phyloP scores from a whole-genome alignment of 2,329 filamentous ascomycete species.

The Coniochaeta sp. region DNA sequence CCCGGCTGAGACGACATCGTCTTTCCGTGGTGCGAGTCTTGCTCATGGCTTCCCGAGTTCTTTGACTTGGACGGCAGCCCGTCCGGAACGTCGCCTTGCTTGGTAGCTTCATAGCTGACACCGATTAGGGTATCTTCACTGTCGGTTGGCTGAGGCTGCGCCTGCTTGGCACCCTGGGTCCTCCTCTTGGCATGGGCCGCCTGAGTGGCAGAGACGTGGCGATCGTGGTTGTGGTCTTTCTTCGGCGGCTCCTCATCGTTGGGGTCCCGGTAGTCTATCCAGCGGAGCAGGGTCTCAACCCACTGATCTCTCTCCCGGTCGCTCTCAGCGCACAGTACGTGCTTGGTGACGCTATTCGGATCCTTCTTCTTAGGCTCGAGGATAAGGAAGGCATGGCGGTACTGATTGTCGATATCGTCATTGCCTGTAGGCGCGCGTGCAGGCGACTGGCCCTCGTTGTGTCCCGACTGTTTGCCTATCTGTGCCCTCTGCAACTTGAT shows the following conservation, averaged over 20 bases:
- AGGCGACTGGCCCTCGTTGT: slow-evolving; percentile 49
- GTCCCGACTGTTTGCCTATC: slow-evolving; percentile 83
- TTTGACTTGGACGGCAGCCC: slow-evolving; percentile 29
- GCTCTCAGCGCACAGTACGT: slow-evolving; percentile 92
- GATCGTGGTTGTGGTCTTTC: slow-evolving; percentile 29
- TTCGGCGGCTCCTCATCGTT: slow-evolving; percentile 41
- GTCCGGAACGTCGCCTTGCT: slow-evolving; percentile 43
- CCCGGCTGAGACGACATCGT: slow-evolving; percentile 30
- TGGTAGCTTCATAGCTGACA: slow-evolving; percentile 50
- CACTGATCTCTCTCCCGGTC: slow-evolving; percentile 87
- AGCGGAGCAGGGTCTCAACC: slow-evolving; percentile 84
- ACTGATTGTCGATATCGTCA: slow-evolving; percentile 86
- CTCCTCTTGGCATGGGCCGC: slow-evolving; percentile 35
- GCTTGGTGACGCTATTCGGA: slow-evolving; percentile 76
- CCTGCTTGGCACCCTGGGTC: slow-evolving; percentile 19
- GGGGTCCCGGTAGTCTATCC: slow-evolving; percentile 69
- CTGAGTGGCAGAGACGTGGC: slow-evolving; percentile 26
- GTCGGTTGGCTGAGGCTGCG: slow-evolving; percentile 17
- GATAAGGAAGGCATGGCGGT: slow-evolving; percentile 91
- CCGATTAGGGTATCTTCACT: slow-evolving; percentile 43
- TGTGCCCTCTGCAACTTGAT: slow-evolving; percentile 89
- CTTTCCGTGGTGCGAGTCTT: slow-evolving; percentile 24
- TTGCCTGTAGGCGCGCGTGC: slow-evolving; percentile 38
- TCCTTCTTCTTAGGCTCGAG: slow-evolving; percentile 96
- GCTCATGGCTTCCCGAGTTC: slow-evolving; percentile 23